Evolutionary conservation across 2,329 filamentous ascomycete genomes (phyloP), one percentile per base, ranked within the genome.

Genomic region (Fusarium xylarioides): DNA sequence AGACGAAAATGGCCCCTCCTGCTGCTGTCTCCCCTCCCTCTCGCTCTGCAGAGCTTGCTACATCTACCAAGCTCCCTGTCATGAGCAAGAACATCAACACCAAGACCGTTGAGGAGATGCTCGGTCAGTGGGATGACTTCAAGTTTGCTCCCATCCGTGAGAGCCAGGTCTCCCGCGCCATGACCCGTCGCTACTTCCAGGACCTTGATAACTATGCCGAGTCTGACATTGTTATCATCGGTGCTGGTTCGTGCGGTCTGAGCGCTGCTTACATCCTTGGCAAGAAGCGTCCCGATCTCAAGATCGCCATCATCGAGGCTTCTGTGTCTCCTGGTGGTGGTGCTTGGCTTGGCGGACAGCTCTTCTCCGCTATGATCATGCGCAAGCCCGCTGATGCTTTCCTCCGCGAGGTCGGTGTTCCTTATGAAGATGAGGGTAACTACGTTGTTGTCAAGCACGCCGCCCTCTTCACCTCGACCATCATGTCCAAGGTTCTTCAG

Each of bases 331-430:
- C 95, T 58, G 93, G 93, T 68, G 95, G 95, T 73, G 95, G 95
- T 78, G 95, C 94, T 70, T 97, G 95, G 95, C 90, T 97, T 50
- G 95, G 95, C 65, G 95, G 95, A 23, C 95, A 97, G 86, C 92
- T 97, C 65, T 97, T 98, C 90, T 93, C 91, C 69, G 95, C 95
- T 80, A 97, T 97, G 95, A 89, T 97, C 54, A 95, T 98, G 91
- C 92, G 95, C 78, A 97, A 96, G 87, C 94, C 95, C 18, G 95
- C 95, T 59, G 93, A 97, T 80, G 89, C 89, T 63, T 97, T 97
- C 86, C 86, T 97, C 66, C 86, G 88, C 46, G 94, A 97, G 78
- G 83, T 97, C 21, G 94, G 93, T 66, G 91, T 97, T 11, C 91
- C 93, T 0, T 97, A 92, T 80, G 95, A 97, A 78, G 94, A 97